A percentile compares a stretch with the other conserved stretches of the same genome.
phyloP scores from a whole-genome alignment of 192 early-diverging fungal genomes.

The Podila epicladia region DNA sequence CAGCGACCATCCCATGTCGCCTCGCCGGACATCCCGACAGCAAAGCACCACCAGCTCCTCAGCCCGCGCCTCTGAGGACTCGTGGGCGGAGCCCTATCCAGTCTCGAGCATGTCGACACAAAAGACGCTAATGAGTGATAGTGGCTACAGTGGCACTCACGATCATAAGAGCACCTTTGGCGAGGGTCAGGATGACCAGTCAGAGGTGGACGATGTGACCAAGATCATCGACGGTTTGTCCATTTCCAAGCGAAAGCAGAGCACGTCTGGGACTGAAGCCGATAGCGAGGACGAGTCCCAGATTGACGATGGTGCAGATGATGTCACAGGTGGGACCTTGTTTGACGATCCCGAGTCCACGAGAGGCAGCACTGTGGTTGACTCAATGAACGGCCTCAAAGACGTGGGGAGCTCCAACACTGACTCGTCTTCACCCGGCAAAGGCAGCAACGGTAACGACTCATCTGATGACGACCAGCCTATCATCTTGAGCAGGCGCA shows the following conservation, averaged over 20 bases:
- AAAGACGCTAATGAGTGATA: slow-evolving; percentile 16
- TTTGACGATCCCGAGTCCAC: slow-evolving; percentile 2
- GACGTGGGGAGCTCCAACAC: background rate
- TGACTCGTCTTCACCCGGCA: background rate
- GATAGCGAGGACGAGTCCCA: background rate
- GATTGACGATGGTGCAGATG: background rate
- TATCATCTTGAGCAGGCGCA: slow-evolving; percentile 23
- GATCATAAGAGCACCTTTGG: background rate
- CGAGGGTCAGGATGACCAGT: background rate
- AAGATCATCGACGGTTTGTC: slow-evolving; percentile 17
- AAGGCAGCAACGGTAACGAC: background rate
- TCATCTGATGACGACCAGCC: slow-evolving; percentile 38
- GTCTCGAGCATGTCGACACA: slow-evolving; percentile 3
- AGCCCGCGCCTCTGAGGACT: slow-evolving; percentile 22
- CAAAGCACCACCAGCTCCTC: slow-evolving; percentile 14
- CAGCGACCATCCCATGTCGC: background rate
- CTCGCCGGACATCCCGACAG: slow-evolving; percentile 12
- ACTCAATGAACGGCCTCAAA: background rate
- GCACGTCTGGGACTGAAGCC: background rate
- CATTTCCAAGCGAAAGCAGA: slow-evolving; percentile 7
- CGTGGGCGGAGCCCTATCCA: slow-evolving; percentile 13
- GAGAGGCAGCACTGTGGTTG: background rate
- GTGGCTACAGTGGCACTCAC: slow-evolving; percentile 12
- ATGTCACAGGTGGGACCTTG: background rate
- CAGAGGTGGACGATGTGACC: slow-evolving; percentile 12